A percentile compares a stretch with the other conserved stretches of the same genome.
These are phyloP conservation scores for Phytopythium delawarense DNA, from an alignment of 352 stramenopile species.

Conservation along the genomic window DNA sequence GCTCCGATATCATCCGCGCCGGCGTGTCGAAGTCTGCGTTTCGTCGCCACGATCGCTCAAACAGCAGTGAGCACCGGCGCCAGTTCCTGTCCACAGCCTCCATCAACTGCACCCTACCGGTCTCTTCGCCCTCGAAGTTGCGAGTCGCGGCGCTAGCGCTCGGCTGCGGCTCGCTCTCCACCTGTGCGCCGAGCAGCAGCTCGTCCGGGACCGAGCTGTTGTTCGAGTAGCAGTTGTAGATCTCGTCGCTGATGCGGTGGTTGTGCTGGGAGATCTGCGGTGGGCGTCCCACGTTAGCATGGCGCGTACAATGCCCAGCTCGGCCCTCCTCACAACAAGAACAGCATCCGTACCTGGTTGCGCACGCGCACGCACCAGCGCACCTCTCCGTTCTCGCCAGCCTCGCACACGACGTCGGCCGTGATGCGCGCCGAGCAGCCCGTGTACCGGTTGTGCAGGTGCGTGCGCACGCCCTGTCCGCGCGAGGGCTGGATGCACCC, in stretches of 20 bases:
- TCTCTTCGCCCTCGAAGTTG: slow-evolving; percentile 23
- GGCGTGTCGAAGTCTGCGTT: slow-evolving; percentile 19
- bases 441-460: slow-evolving; percentile 77
- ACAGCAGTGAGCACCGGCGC: not conserved
- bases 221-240: slow-evolving; percentile 75
- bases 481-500: slow-evolving; percentile 75
- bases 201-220: slow-evolving; percentile 78
- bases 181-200: slow-evolving; percentile 39
- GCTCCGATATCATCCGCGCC: slow-evolving; percentile 11
- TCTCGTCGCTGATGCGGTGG: slow-evolving; percentile 71
- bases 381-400: slow-evolving; percentile 33
- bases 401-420: slow-evolving; percentile 68
- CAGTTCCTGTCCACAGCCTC: not conserved
- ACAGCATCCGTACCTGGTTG: slow-evolving; percentile 43
- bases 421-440: slow-evolving; percentile 70
- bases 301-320: not conserved
- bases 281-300: not conserved
- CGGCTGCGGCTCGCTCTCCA: slow-evolving; percentile 2
- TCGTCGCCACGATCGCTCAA: not conserved
- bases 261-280: slow-evolving; percentile 72
- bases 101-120: slow-evolving; percentile 5
- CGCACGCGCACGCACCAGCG: slow-evolving; percentile 71
- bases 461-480: slow-evolving; percentile 63
- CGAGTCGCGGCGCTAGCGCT: slow-evolving; percentile 9
- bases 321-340: too few relatives aligned